Conservation (phyloP, 2,329 filamentous ascomycete species). For the Coccinonectria pachysandricola region DNA sequence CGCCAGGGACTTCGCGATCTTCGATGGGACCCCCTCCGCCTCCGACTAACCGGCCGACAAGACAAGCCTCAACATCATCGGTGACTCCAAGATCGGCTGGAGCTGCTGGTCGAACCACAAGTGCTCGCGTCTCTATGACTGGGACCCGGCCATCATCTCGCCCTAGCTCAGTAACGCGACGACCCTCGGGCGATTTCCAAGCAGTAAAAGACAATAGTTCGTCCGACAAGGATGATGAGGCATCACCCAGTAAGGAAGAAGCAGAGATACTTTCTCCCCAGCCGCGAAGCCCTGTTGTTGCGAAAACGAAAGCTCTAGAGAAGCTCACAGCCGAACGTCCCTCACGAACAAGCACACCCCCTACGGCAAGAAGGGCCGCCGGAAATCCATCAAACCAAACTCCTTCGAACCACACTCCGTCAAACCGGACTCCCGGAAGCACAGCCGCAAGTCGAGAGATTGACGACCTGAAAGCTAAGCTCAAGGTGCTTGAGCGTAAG, state of each 20-base stretch:
- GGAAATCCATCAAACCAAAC: no score
- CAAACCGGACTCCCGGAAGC: conserved; percentile 28
- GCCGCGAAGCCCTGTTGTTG: conserved; percentile 38
- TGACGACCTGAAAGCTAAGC: conserved; percentile 80
- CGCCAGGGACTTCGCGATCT: conserved; percentile 42
- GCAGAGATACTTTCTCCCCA: conserved; percentile 39
- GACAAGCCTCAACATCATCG: conserved; percentile 37
- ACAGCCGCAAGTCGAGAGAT: conserved; percentile 55
- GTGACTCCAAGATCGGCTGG: conserved; percentile 22
- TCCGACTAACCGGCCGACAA: conserved; percentile 32
- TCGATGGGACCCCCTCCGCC: conserved; percentile 59
- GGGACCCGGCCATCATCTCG: conserved; percentile 27
- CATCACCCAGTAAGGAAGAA: conserved; percentile 39
- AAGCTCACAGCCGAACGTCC: conserved; percentile 34
- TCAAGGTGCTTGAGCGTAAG: conserved; percentile 81
- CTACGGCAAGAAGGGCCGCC: conserved; percentile 20
- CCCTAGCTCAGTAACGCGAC: conserved; percentile 28
- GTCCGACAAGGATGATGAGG: conserved; percentile 26
- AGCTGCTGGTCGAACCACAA: conserved; percentile 27
- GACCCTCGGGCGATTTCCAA: conserved; percentile 37
- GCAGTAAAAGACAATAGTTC: conserved; percentile 31
- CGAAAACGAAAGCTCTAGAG: conserved; percentile 42
- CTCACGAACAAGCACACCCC: conserved; percentile 20
- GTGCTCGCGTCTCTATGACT: conserved; percentile 30
- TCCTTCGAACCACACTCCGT: no score